Base-by-base conservation (phyloP, 1,284 basidiomycete genomes). In the Rhodotorula sp. region DNA sequence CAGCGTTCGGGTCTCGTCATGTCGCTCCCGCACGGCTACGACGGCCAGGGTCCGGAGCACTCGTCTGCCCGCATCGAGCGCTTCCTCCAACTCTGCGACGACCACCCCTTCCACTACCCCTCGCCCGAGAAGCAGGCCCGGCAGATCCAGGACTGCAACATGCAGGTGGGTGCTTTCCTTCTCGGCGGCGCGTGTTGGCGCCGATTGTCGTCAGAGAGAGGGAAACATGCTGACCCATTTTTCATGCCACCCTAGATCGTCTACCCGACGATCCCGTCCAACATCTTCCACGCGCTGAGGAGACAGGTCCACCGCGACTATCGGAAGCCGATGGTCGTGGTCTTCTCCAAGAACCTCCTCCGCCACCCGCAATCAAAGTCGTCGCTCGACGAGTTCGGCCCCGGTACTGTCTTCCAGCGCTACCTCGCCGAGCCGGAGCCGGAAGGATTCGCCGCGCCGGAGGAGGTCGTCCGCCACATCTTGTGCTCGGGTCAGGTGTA, bases 11-110 rank as follows among this genome's bases (percentile, higher is more conserved):
- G 97, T 64, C 82, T 99, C 73, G 93, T 97, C 49, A 86, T 99
- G 83, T 94, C 85, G 79, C 83, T 99, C 75, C 94, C 94, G 14
- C 97, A 98, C 81, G 97, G 97, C 62, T 99, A 95, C 84, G 97
- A 99, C 82, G 97, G 97, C 47, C 97, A 99, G 81, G 97, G 97
- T 58, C 97, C 97, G 4, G 97, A 99, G 81, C 97, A 99, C 84
- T 98, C 95, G 34, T 95, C 92, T 79, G 97, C 91, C 66, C 87
- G 97, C 71, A 87, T 98, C 66, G 97, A 99, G 84, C 87, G 97
- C 60, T 99, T 98, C 89, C 84, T 99, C 78, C 95, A 98, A 83
- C 87, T 99, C 55, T 97, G 94, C 79, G 97, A 97, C 82, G 97
- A 99, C 80, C 94, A 99, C 81, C 95, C 95, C 16, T 87, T 95